Conservation (phyloP, 495 filamentous ascomycete species). For the Hyaloscypha finlandica region DNA sequence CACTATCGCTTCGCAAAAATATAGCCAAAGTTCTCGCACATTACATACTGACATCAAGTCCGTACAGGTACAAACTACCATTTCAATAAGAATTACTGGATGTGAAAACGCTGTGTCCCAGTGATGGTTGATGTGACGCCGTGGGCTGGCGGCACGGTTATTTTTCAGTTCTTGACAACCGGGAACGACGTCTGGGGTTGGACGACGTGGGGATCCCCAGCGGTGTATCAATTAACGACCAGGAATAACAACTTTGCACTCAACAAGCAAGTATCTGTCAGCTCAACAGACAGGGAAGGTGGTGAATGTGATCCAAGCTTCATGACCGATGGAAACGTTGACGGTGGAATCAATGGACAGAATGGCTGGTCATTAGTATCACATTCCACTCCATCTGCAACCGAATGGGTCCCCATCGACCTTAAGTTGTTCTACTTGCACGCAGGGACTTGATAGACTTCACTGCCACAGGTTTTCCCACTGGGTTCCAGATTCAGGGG, state of each 20-base stretch:
- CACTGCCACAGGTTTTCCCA: conserved; percentile 11
- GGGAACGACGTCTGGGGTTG: conserved; percentile 1
- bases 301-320: background rate
- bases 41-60: too few relatives aligned
- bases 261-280: background rate
- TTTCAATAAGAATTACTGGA: conserved; percentile 4
- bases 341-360: conserved; percentile 1
- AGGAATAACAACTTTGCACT: conserved; percentile 6
- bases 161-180: conserved; percentile 7
- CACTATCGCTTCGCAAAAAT: too few relatives aligned
- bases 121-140: conserved; percentile 9
- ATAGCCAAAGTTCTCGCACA: too few relatives aligned
- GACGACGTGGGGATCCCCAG: conserved; percentile 15
- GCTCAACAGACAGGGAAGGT: conserved; percentile 1
- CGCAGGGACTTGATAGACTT: conserved; percentile 12
- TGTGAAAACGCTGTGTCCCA: conserved; percentile 11
- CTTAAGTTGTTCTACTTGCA: conserved; percentile 12
- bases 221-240: background rate
- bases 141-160: conserved; percentile 6
- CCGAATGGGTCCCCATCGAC: conserved; percentile 2
- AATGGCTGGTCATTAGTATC: conserved; percentile 8
- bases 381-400: background rate
- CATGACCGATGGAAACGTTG: conserved; percentile 7
- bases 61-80: background rate
- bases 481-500: conserved; percentile 10